phyloP scores from a whole-genome alignment of 352 stramenopile species.

The Phytophthora constricta region DNA sequence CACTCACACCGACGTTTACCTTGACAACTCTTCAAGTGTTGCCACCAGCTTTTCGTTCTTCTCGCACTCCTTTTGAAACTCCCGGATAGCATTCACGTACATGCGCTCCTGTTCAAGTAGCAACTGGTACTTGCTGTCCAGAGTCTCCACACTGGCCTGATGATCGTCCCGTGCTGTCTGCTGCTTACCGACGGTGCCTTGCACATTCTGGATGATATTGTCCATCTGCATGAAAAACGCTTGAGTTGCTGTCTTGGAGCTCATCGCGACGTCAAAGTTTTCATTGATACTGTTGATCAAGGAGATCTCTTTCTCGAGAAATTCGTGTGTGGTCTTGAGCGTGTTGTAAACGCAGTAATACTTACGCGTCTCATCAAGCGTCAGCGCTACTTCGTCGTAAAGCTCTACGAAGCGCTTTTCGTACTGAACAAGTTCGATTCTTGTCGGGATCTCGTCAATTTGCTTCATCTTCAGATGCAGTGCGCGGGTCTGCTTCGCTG shows the following conservation, averaged over 20 bases:
- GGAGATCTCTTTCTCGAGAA: slow-evolving; percentile 88
- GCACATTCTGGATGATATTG: slow-evolving; percentile 69
- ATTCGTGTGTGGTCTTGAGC: slow-evolving; percentile 79
- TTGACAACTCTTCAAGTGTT: slow-evolving; percentile 17
- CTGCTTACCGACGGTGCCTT: slow-evolving; percentile 62
- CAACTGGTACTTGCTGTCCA: slow-evolving; percentile 83
- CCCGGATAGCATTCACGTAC: slow-evolving; percentile 87
- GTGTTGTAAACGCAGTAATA: slow-evolving; percentile 92
- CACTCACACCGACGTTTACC: neutral
- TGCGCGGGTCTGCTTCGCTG: slow-evolving; percentile 65
- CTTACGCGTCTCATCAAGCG: slow-evolving; percentile 90
- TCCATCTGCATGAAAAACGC: slow-evolving; percentile 85
- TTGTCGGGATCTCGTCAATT: slow-evolving; percentile 87
- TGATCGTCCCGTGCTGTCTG: slow-evolving; percentile 48
- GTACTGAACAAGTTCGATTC: slow-evolving; percentile 91
- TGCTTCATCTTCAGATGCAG: slow-evolving; percentile 66
- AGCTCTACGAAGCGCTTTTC: slow-evolving; percentile 90
- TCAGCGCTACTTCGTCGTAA: slow-evolving; percentile 88
- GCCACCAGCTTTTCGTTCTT: slow-evolving; percentile 76
- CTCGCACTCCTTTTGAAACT: slow-evolving; percentile 91
- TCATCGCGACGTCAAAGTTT: slow-evolving; percentile 85
- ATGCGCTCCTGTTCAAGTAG: slow-evolving; percentile 76
- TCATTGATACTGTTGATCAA: slow-evolving; percentile 87
- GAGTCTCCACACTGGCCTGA: slow-evolving; percentile 54
- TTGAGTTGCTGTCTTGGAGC: slow-evolving; percentile 57